A percentile compares a stretch with the other conserved stretches of the same genome.
phyloP scores from a whole-genome alignment of 2,329 filamentous ascomycete genomes.

The Fusarium penzigii region DNA sequence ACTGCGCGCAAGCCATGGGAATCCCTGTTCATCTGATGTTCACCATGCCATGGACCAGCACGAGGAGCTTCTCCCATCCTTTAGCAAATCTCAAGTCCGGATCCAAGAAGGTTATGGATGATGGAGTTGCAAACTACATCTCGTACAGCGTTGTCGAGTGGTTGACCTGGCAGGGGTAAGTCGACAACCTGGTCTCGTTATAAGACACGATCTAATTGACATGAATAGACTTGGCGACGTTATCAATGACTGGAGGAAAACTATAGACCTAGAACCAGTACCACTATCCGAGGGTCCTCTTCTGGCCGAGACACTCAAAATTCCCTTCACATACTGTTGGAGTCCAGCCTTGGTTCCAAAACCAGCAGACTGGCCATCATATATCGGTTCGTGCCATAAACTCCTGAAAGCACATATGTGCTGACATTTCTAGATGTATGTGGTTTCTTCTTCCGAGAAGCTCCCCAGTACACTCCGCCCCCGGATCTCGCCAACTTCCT shows the following conservation, averaged over 20 bases:
- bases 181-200: neutral
- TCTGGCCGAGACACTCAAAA: constrained; percentile 64
- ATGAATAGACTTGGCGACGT: constrained; percentile 18
- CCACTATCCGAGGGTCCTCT: constrained; percentile 66
- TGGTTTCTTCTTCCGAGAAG: constrained; percentile 64
- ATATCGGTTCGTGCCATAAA: constrained; percentile 48
- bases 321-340: constrained; percentile 82
- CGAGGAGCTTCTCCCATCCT: constrained; percentile 71
- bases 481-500: constrained; percentile 59
- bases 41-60: constrained; percentile 70
- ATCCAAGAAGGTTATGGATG: constrained; percentile 43
- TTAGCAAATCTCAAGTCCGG: constrained; percentile 60
- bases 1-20: constrained; percentile 7
- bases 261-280: constrained; percentile 13
- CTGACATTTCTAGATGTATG: constrained; percentile 40
- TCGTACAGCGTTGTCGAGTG: constrained; percentile 73
- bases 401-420: neutral
- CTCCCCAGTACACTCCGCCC: constrained; percentile 55
- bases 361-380: constrained; percentile 62
- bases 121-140: constrained; percentile 63
- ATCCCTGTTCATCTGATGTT: constrained; percentile 16
- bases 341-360: constrained; percentile 67
- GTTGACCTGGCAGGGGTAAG: constrained; percentile 71
- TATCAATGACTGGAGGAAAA: constrained; percentile 20
- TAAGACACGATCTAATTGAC: neutral